Conservation (phyloP, 495 filamentous ascomycete genomes). For the Neurospora intermedia region DNA sequence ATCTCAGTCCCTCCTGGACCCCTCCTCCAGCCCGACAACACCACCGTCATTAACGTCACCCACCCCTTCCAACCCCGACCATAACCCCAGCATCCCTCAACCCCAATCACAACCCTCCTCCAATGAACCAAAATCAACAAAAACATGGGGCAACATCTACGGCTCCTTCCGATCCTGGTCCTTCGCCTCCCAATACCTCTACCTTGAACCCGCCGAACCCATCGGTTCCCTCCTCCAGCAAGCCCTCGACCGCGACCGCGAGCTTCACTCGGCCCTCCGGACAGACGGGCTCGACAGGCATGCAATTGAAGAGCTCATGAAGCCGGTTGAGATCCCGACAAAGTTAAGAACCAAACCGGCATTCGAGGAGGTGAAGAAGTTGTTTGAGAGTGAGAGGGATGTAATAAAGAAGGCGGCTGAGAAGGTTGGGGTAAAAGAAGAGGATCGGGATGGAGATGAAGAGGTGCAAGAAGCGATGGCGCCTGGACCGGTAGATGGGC, state of each 20-base stretch:
- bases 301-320: not conserved
- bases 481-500: not conserved
- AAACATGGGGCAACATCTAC: not conserved
- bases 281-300: not conserved
- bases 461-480: not conserved
- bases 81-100: not conserved
- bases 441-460: not conserved
- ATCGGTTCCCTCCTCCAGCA: not conserved
- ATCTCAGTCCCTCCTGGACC: not conserved
- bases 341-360: not conserved
- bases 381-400: not conserved
- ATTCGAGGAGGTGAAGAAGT: not conserved
- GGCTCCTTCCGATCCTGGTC: not conserved
- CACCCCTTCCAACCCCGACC: not conserved
- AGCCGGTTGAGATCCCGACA: not conserved
- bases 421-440: not conserved
- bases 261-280: not conserved
- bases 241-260: conserved; percentile 4
- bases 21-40: not conserved
- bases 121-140: not conserved
- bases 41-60: not conserved
- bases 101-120: not conserved
- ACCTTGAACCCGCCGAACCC: not conserved
- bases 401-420: not conserved
- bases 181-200: not conserved